Conservation (phyloP, 106 monocot genomes). For the Acanthochlamys bracteata region DNA sequence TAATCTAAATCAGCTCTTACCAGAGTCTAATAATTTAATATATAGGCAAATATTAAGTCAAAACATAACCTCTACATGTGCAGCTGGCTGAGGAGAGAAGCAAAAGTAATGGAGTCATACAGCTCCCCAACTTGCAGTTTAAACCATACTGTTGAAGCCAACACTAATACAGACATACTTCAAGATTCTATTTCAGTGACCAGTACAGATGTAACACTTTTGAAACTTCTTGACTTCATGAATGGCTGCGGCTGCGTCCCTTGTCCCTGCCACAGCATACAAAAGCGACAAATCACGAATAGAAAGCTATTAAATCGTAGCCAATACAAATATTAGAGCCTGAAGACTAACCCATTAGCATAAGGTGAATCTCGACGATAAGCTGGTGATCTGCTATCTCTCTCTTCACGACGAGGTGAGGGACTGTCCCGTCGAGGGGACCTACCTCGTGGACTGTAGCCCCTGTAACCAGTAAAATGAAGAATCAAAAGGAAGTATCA, state of each 20-base stretch:
- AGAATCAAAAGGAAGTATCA: neutral
- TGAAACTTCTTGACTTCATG: neutral
- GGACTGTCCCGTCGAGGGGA: constrained; percentile 56
- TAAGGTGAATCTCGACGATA: constrained; percentile 51
- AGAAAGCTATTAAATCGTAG: neutral
- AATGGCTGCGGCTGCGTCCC: constrained; percentile 32
- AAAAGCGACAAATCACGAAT: neutral
- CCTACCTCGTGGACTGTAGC: constrained; percentile 59
- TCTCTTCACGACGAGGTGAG: constrained; percentile 51
- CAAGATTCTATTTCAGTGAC: neutral
- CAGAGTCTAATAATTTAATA: neutral
- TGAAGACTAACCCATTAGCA: constrained; percentile 42
- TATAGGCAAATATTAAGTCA: neutral
- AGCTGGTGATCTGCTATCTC: constrained; percentile 68
- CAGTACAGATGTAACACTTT: neutral
- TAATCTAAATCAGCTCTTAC: neutral
- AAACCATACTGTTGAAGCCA: neutral
- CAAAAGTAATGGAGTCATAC: neutral
- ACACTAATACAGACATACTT: neutral
- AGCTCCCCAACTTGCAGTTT: neutral
- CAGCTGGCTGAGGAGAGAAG: neutral
- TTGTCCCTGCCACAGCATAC: constrained; percentile 22
- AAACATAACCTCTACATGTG: neutral
- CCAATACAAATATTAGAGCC: neutral
- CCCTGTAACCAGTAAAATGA: constrained; percentile 15